Evolutionary conservation across 2,329 filamentous ascomycete species (phyloP).

Genomic region (Diplodia scrobiculata): DNA sequence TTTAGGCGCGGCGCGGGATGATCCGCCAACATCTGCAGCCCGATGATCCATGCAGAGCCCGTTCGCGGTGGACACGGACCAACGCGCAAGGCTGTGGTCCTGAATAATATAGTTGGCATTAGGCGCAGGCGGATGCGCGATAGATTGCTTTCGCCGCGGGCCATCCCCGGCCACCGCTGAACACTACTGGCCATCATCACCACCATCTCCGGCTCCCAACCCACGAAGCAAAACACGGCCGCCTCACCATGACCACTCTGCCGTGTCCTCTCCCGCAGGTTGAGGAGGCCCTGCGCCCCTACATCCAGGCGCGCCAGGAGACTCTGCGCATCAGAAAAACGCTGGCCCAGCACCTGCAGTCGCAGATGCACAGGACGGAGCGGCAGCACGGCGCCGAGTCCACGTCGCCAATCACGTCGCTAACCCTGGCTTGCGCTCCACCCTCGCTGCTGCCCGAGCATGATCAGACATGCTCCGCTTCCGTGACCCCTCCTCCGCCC

Average conservation of each 20-base stretch:
- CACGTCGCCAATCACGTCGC: slow-evolving; percentile 36
- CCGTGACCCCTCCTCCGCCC: background rate
- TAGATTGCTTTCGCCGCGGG: background rate
- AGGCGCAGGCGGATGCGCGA: background rate
- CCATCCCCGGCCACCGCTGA: background rate
- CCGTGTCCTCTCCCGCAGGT: slow-evolving; percentile 45
- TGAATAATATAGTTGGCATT: slow-evolving; percentile 11
- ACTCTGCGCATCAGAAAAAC: slow-evolving; percentile 42
- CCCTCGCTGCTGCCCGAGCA: slow-evolving; percentile 31
- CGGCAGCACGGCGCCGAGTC: slow-evolving; percentile 7
- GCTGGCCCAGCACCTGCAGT: slow-evolving; percentile 41
- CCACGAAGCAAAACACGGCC: background rate
- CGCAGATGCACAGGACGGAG: slow-evolving; percentile 32
- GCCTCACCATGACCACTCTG: slow-evolving; percentile 13
- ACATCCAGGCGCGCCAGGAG: slow-evolving; percentile 43
- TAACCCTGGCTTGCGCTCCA: slow-evolving; percentile 40
- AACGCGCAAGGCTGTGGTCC: background rate
- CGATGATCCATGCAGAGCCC: background rate
- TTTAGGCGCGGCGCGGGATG: background rate
- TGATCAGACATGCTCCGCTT: background rate
- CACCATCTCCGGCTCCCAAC: background rate
- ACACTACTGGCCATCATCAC: slow-evolving; percentile 11
- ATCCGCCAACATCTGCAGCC: slow-evolving; percentile 5
- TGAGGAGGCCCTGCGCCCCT: slow-evolving; percentile 42
- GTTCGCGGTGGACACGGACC: background rate